Percentiles rank a stretch among this genome's conserved stretches.
phyloP scores from a whole-genome alignment of 768 basidiomycete species.

The Naganishia vaughanmartiniae region DNA sequence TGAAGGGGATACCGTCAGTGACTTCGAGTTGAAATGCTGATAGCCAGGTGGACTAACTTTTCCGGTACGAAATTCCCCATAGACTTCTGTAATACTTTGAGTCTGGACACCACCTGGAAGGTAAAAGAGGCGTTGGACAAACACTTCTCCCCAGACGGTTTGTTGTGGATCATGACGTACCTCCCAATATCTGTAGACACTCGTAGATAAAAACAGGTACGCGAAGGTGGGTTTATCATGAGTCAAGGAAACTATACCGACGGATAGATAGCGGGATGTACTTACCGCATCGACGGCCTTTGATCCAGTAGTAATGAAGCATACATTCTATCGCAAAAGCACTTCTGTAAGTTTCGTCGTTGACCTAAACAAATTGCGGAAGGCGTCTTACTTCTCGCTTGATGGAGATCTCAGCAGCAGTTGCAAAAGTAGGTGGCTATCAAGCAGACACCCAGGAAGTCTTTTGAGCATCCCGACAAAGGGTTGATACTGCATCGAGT shows the following conservation, averaged over 20 bases:
- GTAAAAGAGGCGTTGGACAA: neutral
- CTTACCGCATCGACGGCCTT: constrained; percentile 81
- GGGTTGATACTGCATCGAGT: too few species aligned
- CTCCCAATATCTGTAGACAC: neutral
- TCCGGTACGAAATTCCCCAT: constrained; percentile 92
- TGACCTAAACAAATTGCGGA: neutral
- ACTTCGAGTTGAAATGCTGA: neutral
- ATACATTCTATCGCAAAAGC: constrained; percentile 62
- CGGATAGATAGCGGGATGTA: neutral
- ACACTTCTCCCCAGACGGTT: too few species aligned
- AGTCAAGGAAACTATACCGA: neutral
- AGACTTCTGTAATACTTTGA: constrained; percentile 93
- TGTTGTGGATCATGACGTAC: neutral
- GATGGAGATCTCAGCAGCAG: constrained; percentile 79
- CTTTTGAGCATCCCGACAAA: neutral
- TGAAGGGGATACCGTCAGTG: neutral
- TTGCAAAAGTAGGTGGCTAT: constrained; percentile 86
- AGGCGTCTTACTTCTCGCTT: constrained; percentile 54
- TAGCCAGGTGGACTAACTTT: constrained; percentile 39
- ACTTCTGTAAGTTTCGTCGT: neutral
- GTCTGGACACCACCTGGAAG: constrained; percentile 77
- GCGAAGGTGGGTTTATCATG: too few species aligned
- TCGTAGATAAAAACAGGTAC: neutral
- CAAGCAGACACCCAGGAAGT: neutral
- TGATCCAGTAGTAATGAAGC: constrained; percentile 85